Conservation (phyloP, 148 eudicot species). For the Silene latifolia region DNA sequence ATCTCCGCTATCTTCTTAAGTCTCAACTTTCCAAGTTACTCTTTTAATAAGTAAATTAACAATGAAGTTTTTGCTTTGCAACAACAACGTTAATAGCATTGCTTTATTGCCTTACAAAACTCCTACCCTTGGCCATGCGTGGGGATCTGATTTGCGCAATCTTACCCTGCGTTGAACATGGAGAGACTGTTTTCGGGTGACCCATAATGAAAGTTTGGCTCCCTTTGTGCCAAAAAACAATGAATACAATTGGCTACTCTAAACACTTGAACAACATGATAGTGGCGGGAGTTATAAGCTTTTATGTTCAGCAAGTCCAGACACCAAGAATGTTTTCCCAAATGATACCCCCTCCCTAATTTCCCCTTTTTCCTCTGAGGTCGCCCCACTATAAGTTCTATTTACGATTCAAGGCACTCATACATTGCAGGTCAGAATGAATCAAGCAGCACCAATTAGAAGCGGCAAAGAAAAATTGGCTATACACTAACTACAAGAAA, state of each 20-base stretch:
- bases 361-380: not conserved
- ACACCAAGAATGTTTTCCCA: not conserved
- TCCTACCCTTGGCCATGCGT: no score
- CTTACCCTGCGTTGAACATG: not conserved
- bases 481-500: not conserved
- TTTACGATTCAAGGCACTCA: no score
- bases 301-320: not conserved
- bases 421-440: no score
- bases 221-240: no score
- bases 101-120: not conserved
- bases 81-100: not conserved
- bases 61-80: not conserved
- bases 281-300: not conserved
- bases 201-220: not conserved
- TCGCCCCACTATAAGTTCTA: not conserved
- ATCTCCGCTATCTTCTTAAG: no score
- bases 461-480: not conserved
- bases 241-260: not conserved
- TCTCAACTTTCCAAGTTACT: not conserved
- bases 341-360: not conserved
- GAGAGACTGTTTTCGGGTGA: not conserved
- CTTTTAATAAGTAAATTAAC: not conserved
- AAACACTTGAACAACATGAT: conserved; percentile 2
- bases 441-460: not conserved
- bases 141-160: not conserved